Base-by-base conservation (phyloP, 345 rosid species). In the Excoecaria cochinchinensis region DNA sequence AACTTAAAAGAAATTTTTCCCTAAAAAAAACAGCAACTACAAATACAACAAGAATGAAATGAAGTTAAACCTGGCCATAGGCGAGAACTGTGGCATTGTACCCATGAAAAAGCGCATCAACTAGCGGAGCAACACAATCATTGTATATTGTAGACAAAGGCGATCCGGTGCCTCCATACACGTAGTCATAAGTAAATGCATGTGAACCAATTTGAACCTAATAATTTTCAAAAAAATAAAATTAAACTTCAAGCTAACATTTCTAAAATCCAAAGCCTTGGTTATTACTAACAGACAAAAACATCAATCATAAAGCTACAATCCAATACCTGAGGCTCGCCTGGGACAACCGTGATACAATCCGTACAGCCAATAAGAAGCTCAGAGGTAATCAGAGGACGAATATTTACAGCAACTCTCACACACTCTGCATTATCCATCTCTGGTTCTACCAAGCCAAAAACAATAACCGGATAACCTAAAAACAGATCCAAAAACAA, bases 51-150 rank as follows among this genome's bases (percentile, higher is more conserved):
- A 74, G 7, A 38, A 53, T 11, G n/a, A n/a, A n/a, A n/a, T 31
- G 31, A 36, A 19, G 57, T 22, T 56, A n/a, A 72, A 95, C 99
- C 97, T 90, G 99, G 56, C 99, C 99, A 42, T 95, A 95, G 24
- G 99, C 99, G 0, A 95, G 93, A 73, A 93, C 97, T 0, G 99
- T 95, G 9, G 99, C 99, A 63, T 93, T 95, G 44, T 95, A 93
- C 52, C 99, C 99, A 81, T 78, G 86, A 55, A 90, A 89, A 4
- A 95, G 79, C 0, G 99, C 99, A 17, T 91, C 99, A 14, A 95
- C 92, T 5, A 95, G 89, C 3, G 98, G 97, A 71, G 97, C 91
- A 22, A 89, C 96, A 42, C 96, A 90, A 67, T 89, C 93, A 48
- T 87, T 79, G 22, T 85, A 95, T 36, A 95, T 80, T 12, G 72